These are phyloP conservation scores for Eucalyptus caleyi DNA, from an alignment of 345 rosid species.

Conservation along the genomic window DNA sequence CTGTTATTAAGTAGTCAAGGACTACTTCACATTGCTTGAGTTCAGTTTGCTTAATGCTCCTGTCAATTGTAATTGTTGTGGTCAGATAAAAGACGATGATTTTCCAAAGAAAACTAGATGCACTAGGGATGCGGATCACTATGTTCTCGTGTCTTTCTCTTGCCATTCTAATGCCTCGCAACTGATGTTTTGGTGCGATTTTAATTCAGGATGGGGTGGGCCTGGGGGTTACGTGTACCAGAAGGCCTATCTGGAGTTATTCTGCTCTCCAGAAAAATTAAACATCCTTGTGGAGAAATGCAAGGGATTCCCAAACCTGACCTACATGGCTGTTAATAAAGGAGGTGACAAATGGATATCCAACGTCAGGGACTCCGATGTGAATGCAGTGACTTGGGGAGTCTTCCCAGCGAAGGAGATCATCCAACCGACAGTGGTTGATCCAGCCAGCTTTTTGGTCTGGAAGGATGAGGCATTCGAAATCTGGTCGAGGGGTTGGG, in stretches of 20 bases:
- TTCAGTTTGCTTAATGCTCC: neutral
- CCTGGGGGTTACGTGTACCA: slow-evolving; percentile 94
- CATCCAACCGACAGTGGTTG: slow-evolving; percentile 92
- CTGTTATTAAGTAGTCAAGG: neutral
- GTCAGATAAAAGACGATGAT: neutral
- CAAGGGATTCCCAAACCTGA: slow-evolving; percentile 45
- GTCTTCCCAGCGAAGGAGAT: slow-evolving; percentile 88
- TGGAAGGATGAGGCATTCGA: slow-evolving; percentile 99
- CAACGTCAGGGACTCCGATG: slow-evolving; percentile 27
- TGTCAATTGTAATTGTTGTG: neutral
- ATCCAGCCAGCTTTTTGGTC: slow-evolving; percentile 82
- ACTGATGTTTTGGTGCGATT: neutral
- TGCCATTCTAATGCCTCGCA: neutral
- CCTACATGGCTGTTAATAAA: slow-evolving; percentile 69
- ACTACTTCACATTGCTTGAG: neutral
- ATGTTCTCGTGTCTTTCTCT: neutral
- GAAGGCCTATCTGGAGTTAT: slow-evolving; percentile 92
- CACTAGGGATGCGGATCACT: neutral
- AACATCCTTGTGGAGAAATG: slow-evolving; percentile 50
- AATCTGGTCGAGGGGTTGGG: slow-evolving; percentile 91
- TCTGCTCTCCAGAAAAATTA: slow-evolving; percentile 74
- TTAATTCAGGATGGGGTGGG: slow-evolving; percentile 86
- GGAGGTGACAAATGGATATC: slow-evolving; percentile 46
- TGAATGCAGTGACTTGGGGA: slow-evolving; percentile 98
- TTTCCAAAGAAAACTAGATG: neutral